Base-by-base conservation (phyloP, 2,329 filamentous ascomycete species). In the Paraphaeosphaeria sporulosa region DNA sequence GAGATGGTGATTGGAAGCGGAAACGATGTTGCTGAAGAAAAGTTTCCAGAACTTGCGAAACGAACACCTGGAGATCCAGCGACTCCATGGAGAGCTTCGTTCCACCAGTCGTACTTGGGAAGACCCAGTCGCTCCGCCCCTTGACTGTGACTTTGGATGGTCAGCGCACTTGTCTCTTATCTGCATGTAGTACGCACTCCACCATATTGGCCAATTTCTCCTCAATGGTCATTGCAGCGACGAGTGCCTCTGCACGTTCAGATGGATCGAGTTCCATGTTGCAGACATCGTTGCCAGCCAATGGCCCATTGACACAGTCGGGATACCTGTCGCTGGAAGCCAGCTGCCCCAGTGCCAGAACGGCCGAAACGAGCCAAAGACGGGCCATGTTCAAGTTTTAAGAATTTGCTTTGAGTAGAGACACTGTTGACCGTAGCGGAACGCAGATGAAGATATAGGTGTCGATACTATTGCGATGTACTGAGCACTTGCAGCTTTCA, bases 1-100 rank as follows among this genome's bases (percentile, higher is more conserved):
- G 85, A 84, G 65, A 88, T 83, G 2, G 85, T 75, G 55, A 91
- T 89, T 0, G 88, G 88, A 70, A 86, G 84, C 0, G 89, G 87
- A 67, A 90, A 91, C 0, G 85, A 87, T 0, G 89, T 90, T 0
- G 88, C 86, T 68, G 84, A 86, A 63, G 80, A 84, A 70, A 83
- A 90, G 12, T 84, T 75, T 2, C 84, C 84, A 3, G 43, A 27
- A 19, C n/a, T 9, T 13, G 76, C 77, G 71, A 87, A 88, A 30
- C 83, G 79, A 7, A 86, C 85, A 0, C 86, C 87, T 0, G 83
- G 84, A 21, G 81, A 82, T 5, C 64, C 70, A 4, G 84, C 87
- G 0, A 90, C 79, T 1, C 89, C 88, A 67, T 90, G 88, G 0
- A 90, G 81, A 1, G 84, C 87, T 71, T 88, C 86, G 48, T 78